Evolutionary conservation across 2,329 filamentous ascomycete species (phyloP).

Genomic region (Diaporthe batatas): DNA sequence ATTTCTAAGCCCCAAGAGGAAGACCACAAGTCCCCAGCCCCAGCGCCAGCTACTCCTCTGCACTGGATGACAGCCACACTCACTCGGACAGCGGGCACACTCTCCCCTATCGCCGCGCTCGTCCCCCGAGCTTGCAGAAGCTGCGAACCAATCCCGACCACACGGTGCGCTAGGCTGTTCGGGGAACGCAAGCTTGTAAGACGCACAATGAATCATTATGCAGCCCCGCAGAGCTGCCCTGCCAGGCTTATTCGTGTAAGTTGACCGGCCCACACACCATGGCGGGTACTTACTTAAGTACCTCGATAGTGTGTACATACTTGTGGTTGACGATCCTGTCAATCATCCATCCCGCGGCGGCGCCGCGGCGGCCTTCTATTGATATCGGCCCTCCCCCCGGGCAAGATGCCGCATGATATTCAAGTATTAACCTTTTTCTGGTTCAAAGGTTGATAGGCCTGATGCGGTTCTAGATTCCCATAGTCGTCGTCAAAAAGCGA

Average conservation of each 20-base stretch:
- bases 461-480: conserved; percentile 26
- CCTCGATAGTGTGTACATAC: too few relatives aligned
- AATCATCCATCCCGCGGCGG: background rate
- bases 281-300: too few relatives aligned
- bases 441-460: background rate
- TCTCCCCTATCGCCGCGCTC: background rate
- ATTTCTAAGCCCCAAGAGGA: conserved; percentile 31
- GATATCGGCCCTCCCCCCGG: background rate
- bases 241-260: background rate
- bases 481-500: background rate
- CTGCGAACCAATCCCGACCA: conserved; percentile 15
- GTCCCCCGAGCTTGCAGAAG: background rate
- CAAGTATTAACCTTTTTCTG: conserved; percentile 9
- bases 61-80: conserved; percentile 4
- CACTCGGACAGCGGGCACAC: background rate
- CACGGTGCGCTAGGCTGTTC: conserved; percentile 19
- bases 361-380: conserved; percentile 5
- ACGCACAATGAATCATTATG: conserved; percentile 34
- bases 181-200: conserved; percentile 19
- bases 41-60: too few relatives aligned
- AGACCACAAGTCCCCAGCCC: background rate
- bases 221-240: background rate
- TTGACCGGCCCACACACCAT: background rate
- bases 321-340: background rate
- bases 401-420: conserved; percentile 14